Evolutionary conservation across 169 alveolate species (phyloP), one percentile per base, ranked within the genome.

Genomic region (Eimeria maxima): DNA sequence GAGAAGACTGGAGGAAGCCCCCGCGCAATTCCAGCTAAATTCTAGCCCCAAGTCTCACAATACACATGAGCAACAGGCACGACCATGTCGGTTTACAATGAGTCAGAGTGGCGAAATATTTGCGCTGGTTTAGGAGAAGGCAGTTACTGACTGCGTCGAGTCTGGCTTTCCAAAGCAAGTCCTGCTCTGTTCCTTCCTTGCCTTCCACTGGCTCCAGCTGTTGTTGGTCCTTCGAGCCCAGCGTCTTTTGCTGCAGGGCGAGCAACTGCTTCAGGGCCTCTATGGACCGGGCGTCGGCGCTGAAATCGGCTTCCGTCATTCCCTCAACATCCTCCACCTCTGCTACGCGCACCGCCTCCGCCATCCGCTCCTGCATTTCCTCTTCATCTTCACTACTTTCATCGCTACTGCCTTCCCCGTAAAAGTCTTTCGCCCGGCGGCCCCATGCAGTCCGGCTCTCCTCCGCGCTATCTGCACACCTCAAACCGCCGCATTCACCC

Each of bases 401-500:
- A 33, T 14, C 93, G 63, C 78, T 57, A 80, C 93, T 86, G 60
- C 97, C 94, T 10, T 95, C 98, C 50, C 87, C 98, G 86, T 97
- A 97, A 78, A 96, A 97, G 57, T 90, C 92, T 60, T 90, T 88
- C 71, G 96, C 76, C 94, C 73, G 91, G 50, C 96, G 96, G 38
- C 98, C 98, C 98, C 98, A 97, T 20, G 96, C 95, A 6, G 96
- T 74, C 38, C 98, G 88, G n/a, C 89, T 63, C 45, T 55, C 95
- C 57, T 53, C 89, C 22, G 44, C 95, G 63, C 86, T 74, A 63
- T 38, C 86, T 84, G 78, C 29, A 57, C 93, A n/a, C 22, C 93
- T 2, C 53, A 53, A 45, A 47, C 57, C 11, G 3, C 47, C 27
- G 11, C 55, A 83, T 27, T 53, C 74, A 83, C 7, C 22, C 4